phyloP scores from a whole-genome alignment of 208 protist genomes.

The Herpetomonas samuelpessoai region DNA sequence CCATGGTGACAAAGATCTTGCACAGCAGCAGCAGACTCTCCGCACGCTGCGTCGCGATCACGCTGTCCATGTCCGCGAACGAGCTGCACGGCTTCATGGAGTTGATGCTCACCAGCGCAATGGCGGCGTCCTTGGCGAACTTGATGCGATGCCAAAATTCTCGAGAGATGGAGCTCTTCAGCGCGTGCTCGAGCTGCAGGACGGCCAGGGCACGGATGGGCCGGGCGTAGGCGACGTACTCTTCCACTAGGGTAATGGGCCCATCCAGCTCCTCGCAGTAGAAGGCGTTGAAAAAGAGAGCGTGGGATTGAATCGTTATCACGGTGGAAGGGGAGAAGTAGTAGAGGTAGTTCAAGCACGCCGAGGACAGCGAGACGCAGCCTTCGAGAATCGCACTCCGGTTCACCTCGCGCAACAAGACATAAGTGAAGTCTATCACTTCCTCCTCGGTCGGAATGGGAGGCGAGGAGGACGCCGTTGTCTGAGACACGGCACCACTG shows the following conservation, averaged over 20 bases:
- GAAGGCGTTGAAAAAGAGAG: constrained; percentile 81
- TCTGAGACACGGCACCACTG: neutral
- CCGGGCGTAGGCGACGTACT: constrained; percentile 80
- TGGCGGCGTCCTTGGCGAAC: constrained; percentile 71
- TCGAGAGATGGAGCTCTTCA: constrained; percentile 65
- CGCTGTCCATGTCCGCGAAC: constrained; percentile 56
- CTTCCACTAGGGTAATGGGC: constrained; percentile 73
- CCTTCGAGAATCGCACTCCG: constrained; percentile 72
- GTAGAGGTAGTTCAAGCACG: constrained; percentile 84
- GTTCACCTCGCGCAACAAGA: constrained; percentile 79
- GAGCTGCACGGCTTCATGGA: constrained; percentile 50
- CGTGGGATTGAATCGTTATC: constrained; percentile 68
- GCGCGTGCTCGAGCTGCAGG: constrained; percentile 78
- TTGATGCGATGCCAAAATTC: constrained; percentile 85
- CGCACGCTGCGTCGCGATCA: constrained; percentile 71
- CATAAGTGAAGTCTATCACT: constrained; percentile 63
- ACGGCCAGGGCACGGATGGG: constrained; percentile 72
- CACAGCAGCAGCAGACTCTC: constrained; percentile 72
- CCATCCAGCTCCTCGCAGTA: constrained; percentile 80
- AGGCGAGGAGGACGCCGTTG: neutral
- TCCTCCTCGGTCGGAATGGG: constrained; percentile 48
- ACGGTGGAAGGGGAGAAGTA: constrained; percentile 63
- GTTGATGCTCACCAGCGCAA: constrained; percentile 71
- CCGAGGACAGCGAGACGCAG: constrained; percentile 73
- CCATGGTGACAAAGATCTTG: constrained; percentile 84